A percentile compares a stretch with the other conserved stretches of the same genome.
Conservation (phyloP, 164 flowering plant genomes). For the Annona squamosa region DNA sequence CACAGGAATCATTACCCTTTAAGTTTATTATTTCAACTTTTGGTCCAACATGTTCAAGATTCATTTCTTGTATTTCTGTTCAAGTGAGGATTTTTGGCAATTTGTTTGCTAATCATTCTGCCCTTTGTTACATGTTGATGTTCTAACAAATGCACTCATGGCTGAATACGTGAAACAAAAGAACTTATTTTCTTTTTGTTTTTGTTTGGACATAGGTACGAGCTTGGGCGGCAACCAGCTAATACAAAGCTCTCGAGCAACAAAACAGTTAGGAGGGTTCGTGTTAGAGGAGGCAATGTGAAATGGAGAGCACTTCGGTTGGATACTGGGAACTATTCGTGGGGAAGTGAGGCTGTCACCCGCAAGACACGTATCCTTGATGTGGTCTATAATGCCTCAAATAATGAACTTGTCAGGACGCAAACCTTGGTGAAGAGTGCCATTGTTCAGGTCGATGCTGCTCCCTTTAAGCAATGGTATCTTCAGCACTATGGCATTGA, state of each 20-base stretch:
- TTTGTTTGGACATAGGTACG: constrained; percentile 17
- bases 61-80: no score
- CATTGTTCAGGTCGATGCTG: constrained; percentile 29
- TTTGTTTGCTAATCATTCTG: no score
- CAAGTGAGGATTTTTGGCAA: no score
- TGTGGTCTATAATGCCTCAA: constrained; percentile 32
- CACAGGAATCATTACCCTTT: no score
- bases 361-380: constrained; percentile 27
- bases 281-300: constrained; percentile 30
- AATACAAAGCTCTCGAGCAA: constrained; percentile 30
- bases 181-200: neutral
- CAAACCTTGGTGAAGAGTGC: constrained; percentile 32
- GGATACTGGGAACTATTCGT: constrained; percentile 29
- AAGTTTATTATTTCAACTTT: no score
- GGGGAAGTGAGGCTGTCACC: constrained; percentile 30
- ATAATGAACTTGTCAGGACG: constrained; percentile 30
- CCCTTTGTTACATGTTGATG: no score
- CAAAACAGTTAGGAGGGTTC: constrained; percentile 27
- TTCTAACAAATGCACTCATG: no score
- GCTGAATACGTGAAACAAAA: no score
- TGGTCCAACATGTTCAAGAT: no score
- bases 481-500: constrained; percentile 27
- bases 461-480: constrained; percentile 31
- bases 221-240: constrained; percentile 31
- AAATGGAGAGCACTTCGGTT: constrained; percentile 29